phyloP scores from a whole-genome alignment of 2,329 filamentous ascomycete species.

The Thelonectria blattea region DNA sequence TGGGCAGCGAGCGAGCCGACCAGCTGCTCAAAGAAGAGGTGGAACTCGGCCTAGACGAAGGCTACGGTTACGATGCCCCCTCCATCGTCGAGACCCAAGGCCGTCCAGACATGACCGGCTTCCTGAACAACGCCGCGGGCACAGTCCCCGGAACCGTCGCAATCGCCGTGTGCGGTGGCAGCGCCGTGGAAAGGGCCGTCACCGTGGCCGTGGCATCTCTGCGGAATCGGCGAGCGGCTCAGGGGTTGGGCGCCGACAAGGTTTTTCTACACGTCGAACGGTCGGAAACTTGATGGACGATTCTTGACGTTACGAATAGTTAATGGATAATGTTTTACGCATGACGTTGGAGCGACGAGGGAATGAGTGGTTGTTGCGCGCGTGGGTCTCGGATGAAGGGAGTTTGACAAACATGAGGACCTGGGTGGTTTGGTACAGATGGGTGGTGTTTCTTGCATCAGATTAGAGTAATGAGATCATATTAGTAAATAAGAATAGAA shows the following conservation, averaged over 20 bases:
- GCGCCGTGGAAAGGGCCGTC: slow-evolving; percentile 29
- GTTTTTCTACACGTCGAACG: slow-evolving; percentile 34
- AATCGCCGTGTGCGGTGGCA: slow-evolving; percentile 34
- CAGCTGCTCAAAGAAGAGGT: slow-evolving; percentile 36
- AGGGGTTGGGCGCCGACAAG: slow-evolving; percentile 21
- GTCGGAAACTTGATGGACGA: slow-evolving; percentile 24
- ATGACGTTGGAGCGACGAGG: not conserved
- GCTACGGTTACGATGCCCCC: slow-evolving; percentile 19
- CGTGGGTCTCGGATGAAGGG: slow-evolving; percentile 1
- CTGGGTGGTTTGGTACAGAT: not conserved
- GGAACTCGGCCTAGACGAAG: slow-evolving; percentile 29
- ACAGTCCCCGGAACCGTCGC: slow-evolving; percentile 27
- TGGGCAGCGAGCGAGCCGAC: slow-evolving; percentile 25
- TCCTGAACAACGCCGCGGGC: slow-evolving; percentile 25
- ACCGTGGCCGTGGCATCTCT: slow-evolving; percentile 26
- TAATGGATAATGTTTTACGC: slow-evolving; percentile 5
- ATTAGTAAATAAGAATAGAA: not conserved
- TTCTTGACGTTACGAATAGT: not conserved
- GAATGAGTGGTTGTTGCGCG: not conserved
- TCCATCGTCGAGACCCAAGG: slow-evolving; percentile 31
- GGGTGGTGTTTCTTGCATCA: not conserved
- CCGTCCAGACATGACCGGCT: slow-evolving; percentile 33
- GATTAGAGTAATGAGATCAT: not conserved
- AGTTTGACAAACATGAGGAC: not conserved
- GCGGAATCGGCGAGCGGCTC: slow-evolving; percentile 15